phyloP scores from a whole-genome alignment of 1,139 yeast species.

The Waltiozyma solani region DNA sequence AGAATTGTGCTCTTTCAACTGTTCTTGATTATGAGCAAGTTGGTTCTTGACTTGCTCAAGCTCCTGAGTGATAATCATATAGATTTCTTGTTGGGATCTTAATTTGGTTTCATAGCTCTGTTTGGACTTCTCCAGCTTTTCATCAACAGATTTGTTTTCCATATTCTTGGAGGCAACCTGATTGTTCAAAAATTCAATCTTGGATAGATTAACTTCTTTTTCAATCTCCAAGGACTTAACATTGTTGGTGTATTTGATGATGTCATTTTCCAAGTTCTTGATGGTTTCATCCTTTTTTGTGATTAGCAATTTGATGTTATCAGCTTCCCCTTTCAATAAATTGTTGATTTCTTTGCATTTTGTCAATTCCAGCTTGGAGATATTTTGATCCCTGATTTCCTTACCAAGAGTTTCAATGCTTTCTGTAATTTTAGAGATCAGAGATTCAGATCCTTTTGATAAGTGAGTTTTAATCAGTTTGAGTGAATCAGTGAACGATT shows the following conservation, averaged over 20 bases:
- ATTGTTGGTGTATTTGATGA: not conserved
- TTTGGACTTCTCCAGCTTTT: slow-evolving; percentile 6
- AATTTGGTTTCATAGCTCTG: slow-evolving; percentile 10
- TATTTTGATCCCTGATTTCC: not conserved
- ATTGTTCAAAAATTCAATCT: not conserved
- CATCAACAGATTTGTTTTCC: slow-evolving; percentile 4
- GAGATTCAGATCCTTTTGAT: not conserved
- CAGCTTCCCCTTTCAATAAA: not conserved
- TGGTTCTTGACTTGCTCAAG: slow-evolving; percentile 7
- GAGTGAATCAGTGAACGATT: not conserved
- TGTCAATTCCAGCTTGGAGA: slow-evolving; percentile 1
- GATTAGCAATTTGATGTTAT: not conserved
- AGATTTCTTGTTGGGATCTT: slow-evolving; percentile 12
- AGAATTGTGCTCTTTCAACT: not conserved
- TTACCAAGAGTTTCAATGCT: not conserved
- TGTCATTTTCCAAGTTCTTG: not conserved
- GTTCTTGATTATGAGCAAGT: not conserved
- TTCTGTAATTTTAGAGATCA: not conserved
- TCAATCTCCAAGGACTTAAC: not conserved
- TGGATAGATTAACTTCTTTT: not conserved
- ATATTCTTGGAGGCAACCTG: not conserved
- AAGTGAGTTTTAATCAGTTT: not conserved
- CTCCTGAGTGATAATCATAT: slow-evolving; percentile 11
- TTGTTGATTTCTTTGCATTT: slow-evolving; percentile 4
- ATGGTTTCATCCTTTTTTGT: not conserved